Conservation (phyloP, 2,329 filamentous ascomycete species). For the Apiospora hydei region DNA sequence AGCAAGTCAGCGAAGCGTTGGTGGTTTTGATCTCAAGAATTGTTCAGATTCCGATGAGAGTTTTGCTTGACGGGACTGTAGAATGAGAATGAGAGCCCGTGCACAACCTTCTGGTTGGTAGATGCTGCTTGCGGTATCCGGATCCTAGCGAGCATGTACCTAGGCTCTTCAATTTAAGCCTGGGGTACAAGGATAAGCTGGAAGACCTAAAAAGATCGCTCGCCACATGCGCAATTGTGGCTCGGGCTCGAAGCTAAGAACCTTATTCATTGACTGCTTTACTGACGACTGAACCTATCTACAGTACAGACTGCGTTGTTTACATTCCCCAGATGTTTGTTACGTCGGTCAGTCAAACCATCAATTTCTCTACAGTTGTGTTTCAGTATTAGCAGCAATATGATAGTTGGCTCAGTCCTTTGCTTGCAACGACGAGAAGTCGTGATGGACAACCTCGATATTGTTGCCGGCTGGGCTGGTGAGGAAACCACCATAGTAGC, state of each 20-base stretch:
- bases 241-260: conserved; percentile 2
- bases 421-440: not conserved
- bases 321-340: too few species aligned
- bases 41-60: not conserved
- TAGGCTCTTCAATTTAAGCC: not conserved
- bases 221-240: not conserved
- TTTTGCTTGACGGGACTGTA: not conserved
- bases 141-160: not conserved
- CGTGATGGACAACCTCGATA: conserved; percentile 19
- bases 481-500: conserved; percentile 22
- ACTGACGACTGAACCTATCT: not conserved
- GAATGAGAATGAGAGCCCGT: conserved; percentile 13
- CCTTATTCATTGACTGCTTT: not conserved
- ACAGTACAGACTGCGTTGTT: not conserved
- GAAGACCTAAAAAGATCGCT: not conserved
- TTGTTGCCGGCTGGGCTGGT: conserved; percentile 22
- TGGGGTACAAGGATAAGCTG: not conserved
- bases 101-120: not conserved
- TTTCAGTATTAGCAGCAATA: not conserved
- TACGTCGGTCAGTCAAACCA: too few species aligned
- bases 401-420: not conserved
- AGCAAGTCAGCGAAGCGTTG: not conserved
- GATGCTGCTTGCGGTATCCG: not conserved
- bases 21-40: not conserved
- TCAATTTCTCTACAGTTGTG: not conserved